Percentiles rank a stretch among this genome's conserved stretches.
Evolutionary conservation across 2,329 filamentous ascomycete genomes (phyloP).

Genomic region (Parastagonospora avenae): DNA sequence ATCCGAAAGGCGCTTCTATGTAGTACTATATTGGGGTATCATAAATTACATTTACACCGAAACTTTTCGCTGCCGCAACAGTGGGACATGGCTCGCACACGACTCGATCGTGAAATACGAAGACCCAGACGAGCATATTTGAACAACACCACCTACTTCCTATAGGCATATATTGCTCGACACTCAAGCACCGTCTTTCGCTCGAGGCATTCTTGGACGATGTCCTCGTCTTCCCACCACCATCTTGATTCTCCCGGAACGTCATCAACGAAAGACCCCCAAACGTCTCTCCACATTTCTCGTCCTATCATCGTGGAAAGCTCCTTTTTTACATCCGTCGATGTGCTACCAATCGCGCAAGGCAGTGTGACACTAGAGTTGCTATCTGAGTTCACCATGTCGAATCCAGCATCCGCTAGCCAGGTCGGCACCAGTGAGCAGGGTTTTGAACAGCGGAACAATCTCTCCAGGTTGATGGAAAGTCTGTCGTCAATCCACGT

Average conservation of each 20-base stretch:
- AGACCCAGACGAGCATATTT: no score
- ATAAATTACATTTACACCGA: no score
- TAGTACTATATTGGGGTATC: no score
- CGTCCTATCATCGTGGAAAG: slow-evolving; percentile 42
- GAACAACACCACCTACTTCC: slow-evolving; percentile 11
- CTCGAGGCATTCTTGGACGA: slow-evolving; percentile 44
- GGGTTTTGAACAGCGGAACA: slow-evolving; percentile 65
- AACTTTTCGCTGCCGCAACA: no score
- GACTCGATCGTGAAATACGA: no score
- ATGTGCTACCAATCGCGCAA: slow-evolving; percentile 30
- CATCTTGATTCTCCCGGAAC: slow-evolving; percentile 34
- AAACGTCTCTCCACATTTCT: slow-evolving; percentile 45
- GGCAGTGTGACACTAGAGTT: slow-evolving; percentile 35
- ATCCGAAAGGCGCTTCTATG: no score
- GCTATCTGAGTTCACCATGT: slow-evolving; percentile 25
- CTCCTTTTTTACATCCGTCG: slow-evolving; percentile 33
- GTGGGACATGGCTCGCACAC: no score
- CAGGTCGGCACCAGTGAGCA: slow-evolving; percentile 63
- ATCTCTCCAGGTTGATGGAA: slow-evolving; percentile 62
- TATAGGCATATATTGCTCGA: slow-evolving; percentile 44
- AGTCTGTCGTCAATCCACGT: slow-evolving; percentile 68
- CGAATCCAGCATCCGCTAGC: slow-evolving; percentile 61
- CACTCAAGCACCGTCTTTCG: slow-evolving; percentile 45
- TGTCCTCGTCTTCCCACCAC: slow-evolving; percentile 49
- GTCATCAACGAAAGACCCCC: slow-evolving; percentile 44